Conservation (phyloP, 2,329 filamentous ascomycete genomes). For the Didymella pomorum region DNA sequence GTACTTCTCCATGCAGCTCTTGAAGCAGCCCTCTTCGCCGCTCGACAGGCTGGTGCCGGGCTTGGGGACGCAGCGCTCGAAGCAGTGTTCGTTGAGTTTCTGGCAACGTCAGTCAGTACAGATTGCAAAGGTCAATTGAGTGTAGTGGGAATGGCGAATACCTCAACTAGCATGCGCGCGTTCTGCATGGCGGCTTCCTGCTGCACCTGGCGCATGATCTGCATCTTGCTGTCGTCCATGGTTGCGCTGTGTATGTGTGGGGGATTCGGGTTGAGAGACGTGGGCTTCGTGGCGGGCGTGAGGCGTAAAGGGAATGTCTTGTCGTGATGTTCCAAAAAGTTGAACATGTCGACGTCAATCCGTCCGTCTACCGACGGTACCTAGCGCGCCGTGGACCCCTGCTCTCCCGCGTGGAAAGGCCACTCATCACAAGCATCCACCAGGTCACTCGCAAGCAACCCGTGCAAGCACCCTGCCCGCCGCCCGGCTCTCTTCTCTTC, state of each 20-base stretch:
- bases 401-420: conserved; percentile 43
- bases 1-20: conserved; percentile 64
- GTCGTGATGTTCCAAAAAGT: conserved; percentile 26
- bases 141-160: too few relatives aligned
- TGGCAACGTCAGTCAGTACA: conserved; percentile 27
- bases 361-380: conserved; percentile 21
- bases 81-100: conserved; percentile 66
- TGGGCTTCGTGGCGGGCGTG: not conserved
- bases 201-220: conserved; percentile 61
- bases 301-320: too few relatives aligned
- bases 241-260: not conserved
- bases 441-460: not conserved
- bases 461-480: conserved; percentile 20
- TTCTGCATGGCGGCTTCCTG: conserved; percentile 62
- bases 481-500: conserved; percentile 34
- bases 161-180: conserved; percentile 60
- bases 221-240: conserved; percentile 47
- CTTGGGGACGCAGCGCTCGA: conserved; percentile 63
- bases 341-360: conserved; percentile 39
- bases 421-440: conserved; percentile 38
- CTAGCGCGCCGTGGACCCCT: conserved; percentile 31
- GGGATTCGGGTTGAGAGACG: not conserved
- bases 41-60: conserved; percentile 60
- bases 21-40: conserved; percentile 60
- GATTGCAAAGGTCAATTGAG: too few relatives aligned